Evolutionary conservation across 1,284 basidiomycete species (phyloP).

Genomic region (Pascua guehoae): DNA sequence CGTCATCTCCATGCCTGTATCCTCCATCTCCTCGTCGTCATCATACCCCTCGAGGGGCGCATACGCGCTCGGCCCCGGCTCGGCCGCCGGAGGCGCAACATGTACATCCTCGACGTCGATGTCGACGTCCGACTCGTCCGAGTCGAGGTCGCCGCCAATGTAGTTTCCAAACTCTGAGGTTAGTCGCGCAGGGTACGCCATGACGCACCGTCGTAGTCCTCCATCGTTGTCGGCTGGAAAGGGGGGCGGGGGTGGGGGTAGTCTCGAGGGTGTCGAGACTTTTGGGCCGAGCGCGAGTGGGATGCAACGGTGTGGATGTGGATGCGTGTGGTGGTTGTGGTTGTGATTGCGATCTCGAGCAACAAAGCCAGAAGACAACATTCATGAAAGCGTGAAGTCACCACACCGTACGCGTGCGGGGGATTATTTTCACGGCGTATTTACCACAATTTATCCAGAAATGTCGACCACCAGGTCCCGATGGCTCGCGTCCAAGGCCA

Average conservation of each 20-base stretch:
- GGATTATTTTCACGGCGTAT: no score
- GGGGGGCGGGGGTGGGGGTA: background rate
- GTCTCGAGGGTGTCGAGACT: background rate
- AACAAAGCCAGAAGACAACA: no score
- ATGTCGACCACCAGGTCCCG: background rate
- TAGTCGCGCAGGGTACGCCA: background rate
- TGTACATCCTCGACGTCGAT: constrained; percentile 16
- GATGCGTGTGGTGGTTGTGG: background rate
- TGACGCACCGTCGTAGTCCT: constrained; percentile 48
- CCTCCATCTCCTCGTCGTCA: constrained; percentile 42
- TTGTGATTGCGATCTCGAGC: background rate
- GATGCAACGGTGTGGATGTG: background rate
- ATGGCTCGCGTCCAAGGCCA: background rate
- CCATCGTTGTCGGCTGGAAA: constrained; percentile 40
- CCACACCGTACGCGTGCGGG: no score
- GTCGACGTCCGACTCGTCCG: constrained; percentile 58
- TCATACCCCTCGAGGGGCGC: constrained; percentile 50
- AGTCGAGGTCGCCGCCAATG: constrained; percentile 87
- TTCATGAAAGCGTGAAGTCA: no score
- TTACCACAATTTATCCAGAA: no score
- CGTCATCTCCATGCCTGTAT: constrained; percentile 41
- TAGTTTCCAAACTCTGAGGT: constrained; percentile 77
- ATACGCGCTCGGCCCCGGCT: constrained; percentile 30
- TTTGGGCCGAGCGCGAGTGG: background rate
- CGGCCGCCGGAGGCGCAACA: constrained; percentile 13